These are phyloP conservation scores for Phlegmacium glaucopus DNA, from an alignment of 768 basidiomycete species.

Conservation along the genomic window DNA sequence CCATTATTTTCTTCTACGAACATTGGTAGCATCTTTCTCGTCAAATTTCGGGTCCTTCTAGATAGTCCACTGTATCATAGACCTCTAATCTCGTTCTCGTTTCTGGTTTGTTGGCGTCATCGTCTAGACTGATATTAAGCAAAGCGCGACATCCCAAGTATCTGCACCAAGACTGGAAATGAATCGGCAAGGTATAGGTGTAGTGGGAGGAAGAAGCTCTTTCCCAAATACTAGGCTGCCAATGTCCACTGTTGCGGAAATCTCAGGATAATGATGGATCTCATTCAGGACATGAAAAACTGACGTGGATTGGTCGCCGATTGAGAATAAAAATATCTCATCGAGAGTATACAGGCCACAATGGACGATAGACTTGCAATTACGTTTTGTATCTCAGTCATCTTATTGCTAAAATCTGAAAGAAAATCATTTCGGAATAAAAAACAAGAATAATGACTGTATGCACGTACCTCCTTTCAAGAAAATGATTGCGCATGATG, in stretches of 20 bases:
- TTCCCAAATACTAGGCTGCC: constrained; percentile 25
- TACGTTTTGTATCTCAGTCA: constrained; percentile 3
- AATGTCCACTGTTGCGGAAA: constrained; percentile 13
- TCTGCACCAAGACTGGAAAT: constrained; percentile 41
- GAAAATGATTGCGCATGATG: constrained; percentile 39
- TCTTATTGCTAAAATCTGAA: constrained; percentile 5
- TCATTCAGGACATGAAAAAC: constrained; percentile 6
- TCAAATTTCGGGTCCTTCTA: not conserved
- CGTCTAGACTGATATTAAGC: constrained; percentile 26
- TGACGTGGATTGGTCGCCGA: constrained; percentile 25
- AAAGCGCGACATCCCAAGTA: constrained; percentile 57
- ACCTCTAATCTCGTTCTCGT: not conserved
- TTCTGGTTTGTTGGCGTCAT: not conserved
- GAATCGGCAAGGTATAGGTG: constrained; percentile 48
- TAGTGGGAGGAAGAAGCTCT: constrained; percentile 33
- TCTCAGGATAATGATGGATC: not conserved
- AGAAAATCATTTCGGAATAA: not conserved
- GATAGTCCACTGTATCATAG: constrained; percentile 2
- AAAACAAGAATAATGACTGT: too few species aligned
- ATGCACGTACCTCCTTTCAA: constrained; percentile 31
- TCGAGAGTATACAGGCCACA: constrained; percentile 28
- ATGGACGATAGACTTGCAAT: constrained; percentile 6
- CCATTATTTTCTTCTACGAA: not conserved
- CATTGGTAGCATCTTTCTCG: constrained; percentile 6
- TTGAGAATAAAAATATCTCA: constrained; percentile 46